A percentile compares a stretch with the other conserved stretches of the same genome.
phyloP scores from a whole-genome alignment of 345 rosid species.

The Hypericum perforatum region DNA sequence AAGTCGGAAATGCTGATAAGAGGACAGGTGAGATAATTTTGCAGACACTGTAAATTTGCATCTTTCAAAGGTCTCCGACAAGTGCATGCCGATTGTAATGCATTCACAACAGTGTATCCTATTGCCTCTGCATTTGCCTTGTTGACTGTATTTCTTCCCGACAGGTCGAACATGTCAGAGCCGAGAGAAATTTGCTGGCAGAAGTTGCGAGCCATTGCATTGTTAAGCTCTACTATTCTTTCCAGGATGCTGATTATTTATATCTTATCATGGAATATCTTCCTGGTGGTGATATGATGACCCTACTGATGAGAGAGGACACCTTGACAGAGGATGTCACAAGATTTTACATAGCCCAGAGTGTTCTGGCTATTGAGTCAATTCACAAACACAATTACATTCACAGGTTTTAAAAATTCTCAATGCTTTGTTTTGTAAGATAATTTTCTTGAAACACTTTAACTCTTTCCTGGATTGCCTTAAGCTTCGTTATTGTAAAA shows the following conservation, averaged over 20 bases:
- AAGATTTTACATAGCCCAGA: conserved; percentile 84
- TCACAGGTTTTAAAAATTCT: conserved; percentile 56
- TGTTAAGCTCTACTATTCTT: conserved; percentile 89
- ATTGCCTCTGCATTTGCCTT: conserved; percentile 6
- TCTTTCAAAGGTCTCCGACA: conserved; percentile 2
- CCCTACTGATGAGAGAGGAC: conserved; percentile 86
- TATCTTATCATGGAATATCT: conserved; percentile 96
- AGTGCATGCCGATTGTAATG: not conserved
- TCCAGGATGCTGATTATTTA: conserved; percentile 85
- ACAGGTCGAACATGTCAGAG: conserved; percentile 95
- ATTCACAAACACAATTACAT: conserved; percentile 87
- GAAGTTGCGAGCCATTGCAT: conserved; percentile 97
- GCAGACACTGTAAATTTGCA: conserved; percentile 6
- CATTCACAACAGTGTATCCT: conserved; percentile 1
- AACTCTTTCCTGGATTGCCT: not conserved
- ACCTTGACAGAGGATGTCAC: conserved; percentile 78
- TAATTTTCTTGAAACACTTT: conserved; percentile 2
- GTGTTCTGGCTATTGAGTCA: conserved; percentile 91
- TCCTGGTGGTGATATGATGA: conserved; percentile 98
- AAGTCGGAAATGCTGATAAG: conserved; percentile 94
- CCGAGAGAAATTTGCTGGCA: conserved; percentile 95
- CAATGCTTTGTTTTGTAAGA: conserved; percentile 1
- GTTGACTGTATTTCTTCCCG: conserved; percentile 11
- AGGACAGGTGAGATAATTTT: conserved; percentile 66
- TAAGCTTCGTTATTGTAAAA: not conserved